Evolutionary conservation across 768 basidiomycete genomes (phyloP).

Genomic region (Boletus vinaceobasis): DNA sequence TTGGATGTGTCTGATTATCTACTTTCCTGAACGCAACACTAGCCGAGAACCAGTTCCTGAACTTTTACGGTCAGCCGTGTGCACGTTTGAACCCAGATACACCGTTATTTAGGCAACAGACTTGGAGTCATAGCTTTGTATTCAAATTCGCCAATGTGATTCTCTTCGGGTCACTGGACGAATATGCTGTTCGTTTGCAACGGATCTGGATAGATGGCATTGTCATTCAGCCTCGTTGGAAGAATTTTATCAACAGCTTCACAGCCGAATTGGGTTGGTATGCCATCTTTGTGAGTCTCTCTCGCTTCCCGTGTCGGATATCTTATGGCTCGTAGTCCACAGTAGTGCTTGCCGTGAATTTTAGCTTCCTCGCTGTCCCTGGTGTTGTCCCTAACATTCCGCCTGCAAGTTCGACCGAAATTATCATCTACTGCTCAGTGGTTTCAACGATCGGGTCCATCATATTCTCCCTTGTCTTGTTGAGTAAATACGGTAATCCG

Average conservation of each 20-base stretch:
- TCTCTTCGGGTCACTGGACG: slow-evolving; percentile 2
- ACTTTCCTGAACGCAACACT: not conserved
- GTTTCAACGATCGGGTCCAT: slow-evolving; percentile 10
- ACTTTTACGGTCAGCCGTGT: slow-evolving; percentile 9
- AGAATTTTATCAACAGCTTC: slow-evolving; percentile 9
- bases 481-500: slow-evolving; percentile 11
- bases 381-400: not conserved
- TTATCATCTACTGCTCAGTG: slow-evolving; percentile 11
- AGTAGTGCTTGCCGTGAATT: slow-evolving; percentile 15
- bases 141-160: not conserved
- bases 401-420: not conserved
- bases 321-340: slow-evolving; percentile 7
- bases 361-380: slow-evolving; percentile 14
- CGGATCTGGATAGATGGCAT: slow-evolving; percentile 10
- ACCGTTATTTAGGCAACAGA: slow-evolving; percentile 5
- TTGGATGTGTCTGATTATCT: not conserved
- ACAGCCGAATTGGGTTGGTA: slow-evolving; percentile 4
- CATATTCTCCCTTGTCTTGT: slow-evolving; percentile 4
- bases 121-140: not conserved
- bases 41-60: slow-evolving; percentile 16
- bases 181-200: slow-evolving; percentile 13
- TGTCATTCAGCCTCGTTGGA: slow-evolving; percentile 11
- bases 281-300: slow-evolving; percentile 7
- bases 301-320: not conserved
- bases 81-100: slow-evolving; percentile 11